phyloP scores from a whole-genome alignment of 345 rosid genomes.

The Arabidopsis arenosa region DNA sequence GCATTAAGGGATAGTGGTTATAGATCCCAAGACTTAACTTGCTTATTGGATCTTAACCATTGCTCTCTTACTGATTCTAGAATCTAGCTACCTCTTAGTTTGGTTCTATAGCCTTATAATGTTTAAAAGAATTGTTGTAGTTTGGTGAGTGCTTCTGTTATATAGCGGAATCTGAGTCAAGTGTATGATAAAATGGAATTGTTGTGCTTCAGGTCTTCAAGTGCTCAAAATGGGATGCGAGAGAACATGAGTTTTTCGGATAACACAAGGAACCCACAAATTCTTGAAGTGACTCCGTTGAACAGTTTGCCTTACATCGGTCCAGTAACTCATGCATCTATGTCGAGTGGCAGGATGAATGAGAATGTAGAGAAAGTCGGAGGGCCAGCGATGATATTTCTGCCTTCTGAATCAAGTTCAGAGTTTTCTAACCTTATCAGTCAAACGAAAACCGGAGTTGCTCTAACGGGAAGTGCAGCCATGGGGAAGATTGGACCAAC shows the following conservation, averaged over 20 bases:
- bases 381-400: constrained; percentile 56
- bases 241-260: constrained; percentile 14
- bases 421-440: constrained; percentile 50
- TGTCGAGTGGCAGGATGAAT: constrained; percentile 27
- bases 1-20: background rate
- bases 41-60: background rate
- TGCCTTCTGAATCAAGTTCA: constrained; percentile 56
- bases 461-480: constrained; percentile 71
- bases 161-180: background rate
- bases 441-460: constrained; percentile 57
- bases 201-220: constrained; percentile 38
- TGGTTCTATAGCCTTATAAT: background rate
- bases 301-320: constrained; percentile 69
- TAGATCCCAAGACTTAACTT: background rate
- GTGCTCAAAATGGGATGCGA: constrained; percentile 14
- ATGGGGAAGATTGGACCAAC: constrained; percentile 63
- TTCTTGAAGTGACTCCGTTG: constrained; percentile 64
- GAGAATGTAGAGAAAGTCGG: constrained; percentile 42
- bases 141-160: background rate
- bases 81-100: background rate
- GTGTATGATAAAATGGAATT: background rate
- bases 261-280: constrained; percentile 37
- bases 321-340: constrained; percentile 47
- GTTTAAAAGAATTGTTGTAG: background rate
- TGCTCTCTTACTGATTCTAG: background rate